Conservation (phyloP, 306 rosid genomes). For the Acacia melanoxylon region DNA sequence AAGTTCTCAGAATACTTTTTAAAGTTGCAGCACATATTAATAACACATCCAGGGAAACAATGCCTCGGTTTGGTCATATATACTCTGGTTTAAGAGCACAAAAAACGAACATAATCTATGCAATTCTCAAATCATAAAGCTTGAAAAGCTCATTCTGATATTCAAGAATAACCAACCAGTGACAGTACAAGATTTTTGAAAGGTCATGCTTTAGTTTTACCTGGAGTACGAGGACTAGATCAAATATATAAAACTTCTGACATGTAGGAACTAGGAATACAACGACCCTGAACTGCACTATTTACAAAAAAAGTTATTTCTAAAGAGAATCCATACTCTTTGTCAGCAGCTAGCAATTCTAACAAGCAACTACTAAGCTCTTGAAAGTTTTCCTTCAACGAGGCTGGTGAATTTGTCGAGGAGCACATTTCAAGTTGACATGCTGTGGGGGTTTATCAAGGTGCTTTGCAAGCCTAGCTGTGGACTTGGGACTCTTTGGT, state of each 20-base stretch:
- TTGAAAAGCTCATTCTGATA: neutral
- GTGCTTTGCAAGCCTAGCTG: slow-evolving; percentile 36
- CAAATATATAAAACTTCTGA: slow-evolving; percentile 17
- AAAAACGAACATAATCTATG: neutral
- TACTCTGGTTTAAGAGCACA: neutral
- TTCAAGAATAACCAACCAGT: slow-evolving; percentile 6
- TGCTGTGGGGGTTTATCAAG: slow-evolving; percentile 48
- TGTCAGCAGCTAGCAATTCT: slow-evolving; percentile 16
- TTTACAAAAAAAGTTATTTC: slow-evolving; percentile 29
- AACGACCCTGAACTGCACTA: slow-evolving; percentile 23
- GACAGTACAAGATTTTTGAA: slow-evolving; percentile 1
- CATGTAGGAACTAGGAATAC: neutral
- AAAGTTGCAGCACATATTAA: neutral
- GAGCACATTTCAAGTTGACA: slow-evolving; percentile 40
- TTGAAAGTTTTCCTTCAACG: slow-evolving; percentile 33
- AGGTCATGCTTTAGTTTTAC: slow-evolving; percentile 5
- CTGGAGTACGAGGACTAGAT: slow-evolving; percentile 2
- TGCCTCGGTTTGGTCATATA: neutral
- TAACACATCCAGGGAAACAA: neutral
- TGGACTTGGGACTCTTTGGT: slow-evolving; percentile 38
- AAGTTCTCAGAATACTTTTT: neutral
- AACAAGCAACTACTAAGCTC: slow-evolving; percentile 11
- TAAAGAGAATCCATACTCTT: neutral
- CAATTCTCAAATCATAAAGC: neutral
- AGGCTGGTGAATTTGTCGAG: slow-evolving; percentile 60